Percentiles rank a stretch among this genome's conserved stretches.
Evolutionary conservation across 139 green algal genomes (phyloP).

Genomic region (Pleodorina starrii): DNA sequence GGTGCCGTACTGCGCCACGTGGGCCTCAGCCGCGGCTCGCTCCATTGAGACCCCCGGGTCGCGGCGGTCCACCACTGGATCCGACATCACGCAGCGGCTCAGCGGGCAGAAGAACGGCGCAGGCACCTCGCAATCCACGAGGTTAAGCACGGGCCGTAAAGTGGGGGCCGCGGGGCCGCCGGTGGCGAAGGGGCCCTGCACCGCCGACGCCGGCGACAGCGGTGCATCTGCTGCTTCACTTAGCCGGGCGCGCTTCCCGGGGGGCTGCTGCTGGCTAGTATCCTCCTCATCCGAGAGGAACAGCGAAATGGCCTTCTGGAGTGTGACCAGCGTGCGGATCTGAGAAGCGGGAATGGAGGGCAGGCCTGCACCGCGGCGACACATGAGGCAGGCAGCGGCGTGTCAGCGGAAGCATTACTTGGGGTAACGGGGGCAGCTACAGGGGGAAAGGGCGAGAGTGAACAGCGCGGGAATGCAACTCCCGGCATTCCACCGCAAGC

Average conservation of each 20-base stretch:
- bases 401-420: background rate
- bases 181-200: background rate
- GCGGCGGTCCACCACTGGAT: background rate
- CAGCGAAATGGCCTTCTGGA: background rate
- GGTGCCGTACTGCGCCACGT: constrained; percentile 22
- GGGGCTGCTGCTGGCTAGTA: background rate
- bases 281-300: background rate
- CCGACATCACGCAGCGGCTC: background rate
- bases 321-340: background rate
- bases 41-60: background rate
- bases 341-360: background rate
- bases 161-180: background rate
- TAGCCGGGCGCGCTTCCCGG: background rate
- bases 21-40: background rate
- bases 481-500: too few species aligned
- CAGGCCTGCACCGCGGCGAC: too few species aligned
- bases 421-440: background rate
- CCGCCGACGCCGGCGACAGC: background rate
- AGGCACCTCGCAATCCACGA: background rate
- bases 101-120: constrained; percentile 19
- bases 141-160: background rate
- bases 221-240: background rate
- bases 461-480: background rate
- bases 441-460: background rate
- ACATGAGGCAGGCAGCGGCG: background rate